Base-by-base conservation (phyloP, 2,329 filamentous ascomycete genomes). In the Epicoccum sorghinum region DNA sequence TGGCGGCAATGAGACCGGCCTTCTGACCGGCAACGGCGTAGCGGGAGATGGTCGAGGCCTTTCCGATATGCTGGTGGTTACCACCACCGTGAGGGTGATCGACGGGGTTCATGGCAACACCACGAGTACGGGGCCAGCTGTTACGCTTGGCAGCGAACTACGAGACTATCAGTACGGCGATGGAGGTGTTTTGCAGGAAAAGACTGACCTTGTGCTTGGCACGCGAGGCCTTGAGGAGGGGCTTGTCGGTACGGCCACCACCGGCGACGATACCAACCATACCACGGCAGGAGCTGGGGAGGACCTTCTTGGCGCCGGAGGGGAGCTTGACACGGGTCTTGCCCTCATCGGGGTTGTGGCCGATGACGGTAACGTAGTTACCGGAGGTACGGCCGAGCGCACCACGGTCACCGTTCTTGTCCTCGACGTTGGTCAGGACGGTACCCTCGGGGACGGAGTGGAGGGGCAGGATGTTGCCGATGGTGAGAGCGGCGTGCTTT, bases 61-160 rank as follows among this genome's bases (percentile, higher is more conserved):
- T 98, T 90, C 95, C 93, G 78, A 97, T 97, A 83, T 99, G 95
- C 87, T 99, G 95, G 83, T 99, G 95, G 89, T 99, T 98, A 96
- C 95, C 93, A 82, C 80, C 80, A 79, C 80, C 80, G 78, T 82
- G 80, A 73, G 80, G 80, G 88, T 99, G 95, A 84, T 99, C 95
- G 77, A 99, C 95, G 76, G 95, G 95, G 86, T 99, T 99, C 95
- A 99, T 99, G 83, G 95, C 95, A 89, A 99, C 95, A 97, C 95
- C 95, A 95, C 95, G 93, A 87, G 95, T 99, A 91, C 96, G 97
- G 83, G 95, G 95, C 95, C 95, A 99, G 79, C 88, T 93, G 91
- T 99, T 98, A 80, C 95, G 92, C 92, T 99, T 99, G 85, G 97
- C 96, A 73, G 93, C 92, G 85, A 96, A 99, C 90, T 74, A 39